Conservation (phyloP, 2,329 filamentous ascomycete genomes). For the Verticillium isaacii region DNA sequence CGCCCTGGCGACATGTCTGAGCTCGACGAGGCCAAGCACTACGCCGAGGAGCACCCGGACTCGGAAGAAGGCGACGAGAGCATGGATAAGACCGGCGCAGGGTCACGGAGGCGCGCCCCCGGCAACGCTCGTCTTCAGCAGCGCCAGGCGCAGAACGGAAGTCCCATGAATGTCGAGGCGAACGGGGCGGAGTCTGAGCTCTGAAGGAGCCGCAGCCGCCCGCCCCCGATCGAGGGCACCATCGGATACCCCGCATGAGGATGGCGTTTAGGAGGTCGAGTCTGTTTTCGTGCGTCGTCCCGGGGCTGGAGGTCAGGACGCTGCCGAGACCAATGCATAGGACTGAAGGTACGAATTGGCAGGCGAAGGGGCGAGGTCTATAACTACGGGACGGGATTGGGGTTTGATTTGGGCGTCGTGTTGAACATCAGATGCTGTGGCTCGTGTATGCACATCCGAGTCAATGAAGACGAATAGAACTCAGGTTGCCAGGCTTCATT, state of each 20-base stretch:
- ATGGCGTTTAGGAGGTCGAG: background rate
- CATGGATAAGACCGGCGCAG: conserved; percentile 36
- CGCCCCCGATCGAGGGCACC: background rate
- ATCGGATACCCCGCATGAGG: conserved; percentile 1
- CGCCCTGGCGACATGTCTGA: conserved; percentile 76
- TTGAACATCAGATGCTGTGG: background rate
- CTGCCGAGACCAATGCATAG: background rate
- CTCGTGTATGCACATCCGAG: background rate
- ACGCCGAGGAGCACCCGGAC: conserved; percentile 47
- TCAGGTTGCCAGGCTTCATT: background rate
- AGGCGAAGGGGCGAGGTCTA: background rate
- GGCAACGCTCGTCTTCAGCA: conserved; percentile 34
- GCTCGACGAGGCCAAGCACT: conserved; percentile 70
- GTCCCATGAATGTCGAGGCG: conserved; percentile 51
- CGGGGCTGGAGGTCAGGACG: background rate
- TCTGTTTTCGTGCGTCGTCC: background rate
- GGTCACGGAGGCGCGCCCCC: conserved; percentile 37
- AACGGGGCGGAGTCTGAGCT: conserved; percentile 54
- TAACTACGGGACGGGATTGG: background rate
- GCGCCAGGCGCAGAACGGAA: conserved; percentile 46
- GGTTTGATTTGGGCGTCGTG: background rate
- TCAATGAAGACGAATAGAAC: background rate
- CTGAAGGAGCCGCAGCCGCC: conserved; percentile 15
- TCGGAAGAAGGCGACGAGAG: conserved; percentile 54
- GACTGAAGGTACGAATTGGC: background rate